Percentiles rank a stretch among this genome's conserved stretches.
These are phyloP conservation scores for Phyllosticta ampelicida DNA, from an alignment of 2,329 filamentous ascomycete species.

Conservation along the genomic window DNA sequence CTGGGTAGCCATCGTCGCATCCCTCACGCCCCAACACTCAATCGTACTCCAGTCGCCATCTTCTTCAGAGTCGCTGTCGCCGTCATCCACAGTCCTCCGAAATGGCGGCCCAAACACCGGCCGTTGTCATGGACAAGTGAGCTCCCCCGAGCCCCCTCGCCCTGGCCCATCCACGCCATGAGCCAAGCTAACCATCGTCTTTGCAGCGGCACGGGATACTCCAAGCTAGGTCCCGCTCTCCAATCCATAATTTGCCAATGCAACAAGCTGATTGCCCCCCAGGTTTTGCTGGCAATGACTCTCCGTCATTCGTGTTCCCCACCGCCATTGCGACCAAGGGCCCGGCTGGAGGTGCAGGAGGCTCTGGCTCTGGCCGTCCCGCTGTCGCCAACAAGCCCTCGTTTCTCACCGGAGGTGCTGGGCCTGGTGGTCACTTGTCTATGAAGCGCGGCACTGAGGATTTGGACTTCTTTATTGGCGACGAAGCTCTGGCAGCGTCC, in stretches of 20 bases:
- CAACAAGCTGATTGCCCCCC: constrained; percentile 27
- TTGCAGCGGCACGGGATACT: constrained; percentile 92
- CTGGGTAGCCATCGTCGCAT: constrained; percentile 4
- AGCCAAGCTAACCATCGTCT: constrained; percentile 28
- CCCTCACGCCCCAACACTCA: constrained; percentile 4
- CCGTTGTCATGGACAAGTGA: constrained; percentile 99
- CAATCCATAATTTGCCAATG: neutral
- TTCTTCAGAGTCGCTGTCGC: constrained; percentile 8
- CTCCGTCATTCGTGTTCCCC: constrained; percentile 97
- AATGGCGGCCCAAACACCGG: constrained; percentile 97
- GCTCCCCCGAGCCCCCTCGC: constrained; percentile 8
- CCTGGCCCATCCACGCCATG: constrained; percentile 3
- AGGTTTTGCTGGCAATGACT: constrained; percentile 99
- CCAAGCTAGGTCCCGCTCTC: constrained; percentile 70
- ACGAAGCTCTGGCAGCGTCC: constrained; percentile 80
- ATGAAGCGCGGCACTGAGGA: constrained; percentile 94
- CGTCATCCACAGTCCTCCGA: constrained; percentile 21
- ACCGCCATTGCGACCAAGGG: constrained; percentile 96
- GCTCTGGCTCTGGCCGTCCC: constrained; percentile 77
- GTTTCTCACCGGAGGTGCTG: constrained; percentile 84
- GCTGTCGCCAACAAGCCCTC: constrained; percentile 90
- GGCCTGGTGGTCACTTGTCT: constrained; percentile 69
- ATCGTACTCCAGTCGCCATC: constrained; percentile 14
- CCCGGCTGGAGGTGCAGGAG: constrained; percentile 55
- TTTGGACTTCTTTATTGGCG: constrained; percentile 96